Evolutionary conservation across 1,284 basidiomycete genomes (phyloP), one percentile per base, ranked within the genome.

Genomic region (Ustilago trichophora): DNA sequence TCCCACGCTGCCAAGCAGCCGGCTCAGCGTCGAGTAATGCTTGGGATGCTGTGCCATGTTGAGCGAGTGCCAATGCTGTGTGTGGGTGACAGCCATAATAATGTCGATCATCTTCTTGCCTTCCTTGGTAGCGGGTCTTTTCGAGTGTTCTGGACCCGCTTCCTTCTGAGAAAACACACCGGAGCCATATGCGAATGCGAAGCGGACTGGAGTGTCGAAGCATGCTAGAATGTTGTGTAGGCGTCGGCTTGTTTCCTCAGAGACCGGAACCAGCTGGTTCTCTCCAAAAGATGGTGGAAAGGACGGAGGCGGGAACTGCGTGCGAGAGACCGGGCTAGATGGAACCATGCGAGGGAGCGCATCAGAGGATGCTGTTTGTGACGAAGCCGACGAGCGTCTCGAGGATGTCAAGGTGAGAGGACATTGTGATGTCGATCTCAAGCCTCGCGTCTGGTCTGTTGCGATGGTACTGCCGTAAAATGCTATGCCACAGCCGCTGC

Each of bases 171-270:
- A 88, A 73, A 95, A 95, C 2, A 95, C 92, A 0, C 92, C 93
- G 0, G 90, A 92, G n/a, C 93, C 93, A 80, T 96, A 96, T 0
- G 92, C 93, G 78, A 94, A 93, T 0, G 93, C 93, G 83, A 93
- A 94, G 21, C 92, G 88, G 33, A 94, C 90, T 9, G 92, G 92
- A 0, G 91, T 90, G 22, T 66, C 52, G 77, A 95, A 95, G 54
- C 56, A 50, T 15, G 53, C 43, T n/a, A 73, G 64, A 5, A 77
- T 59, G 18, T 42, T 22, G 25, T 54, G 45, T 13, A 77, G 62
- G 8, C 73, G 63, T 18, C 35, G 27, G 26, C 38, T 36, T 2
- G 57, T 54, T n/a, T 48, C 31, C 7, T 59, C 47, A 2, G 67
- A 50, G 19, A 75, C 43, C 6, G 75, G 75, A 3, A 77, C 51